phyloP scores from a whole-genome alignment of 371 early-diverging fungal species.

The Chytridium lagenaria region DNA sequence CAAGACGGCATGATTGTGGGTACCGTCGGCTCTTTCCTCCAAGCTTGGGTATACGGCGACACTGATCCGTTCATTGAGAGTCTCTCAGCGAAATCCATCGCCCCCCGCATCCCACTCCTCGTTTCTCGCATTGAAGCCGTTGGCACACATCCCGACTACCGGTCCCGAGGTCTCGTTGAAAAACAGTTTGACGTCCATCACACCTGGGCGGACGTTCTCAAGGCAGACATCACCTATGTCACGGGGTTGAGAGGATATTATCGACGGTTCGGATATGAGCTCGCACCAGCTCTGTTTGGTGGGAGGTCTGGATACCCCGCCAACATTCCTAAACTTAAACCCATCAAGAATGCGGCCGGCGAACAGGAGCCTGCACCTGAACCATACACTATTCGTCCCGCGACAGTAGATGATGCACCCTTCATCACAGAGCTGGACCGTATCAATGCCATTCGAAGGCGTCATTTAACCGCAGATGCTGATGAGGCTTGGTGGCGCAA shows the following conservation, averaged over 20 bases:
- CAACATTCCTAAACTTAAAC: neutral
- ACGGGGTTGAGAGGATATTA: constrained; percentile 24
- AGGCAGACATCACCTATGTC: neutral
- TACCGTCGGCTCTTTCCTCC: constrained; percentile 24
- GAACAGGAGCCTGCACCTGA: neutral
- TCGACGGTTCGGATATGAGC: constrained; percentile 34
- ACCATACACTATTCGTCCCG: neutral
- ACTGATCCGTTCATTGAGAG: neutral
- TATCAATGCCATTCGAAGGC: neutral
- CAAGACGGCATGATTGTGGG: constrained; percentile 21
- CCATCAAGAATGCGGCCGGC: no score
- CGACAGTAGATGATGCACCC: neutral
- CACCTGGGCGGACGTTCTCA: constrained; percentile 24
- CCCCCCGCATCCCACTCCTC: constrained; percentile 13
- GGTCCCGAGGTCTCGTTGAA: constrained; percentile 20
- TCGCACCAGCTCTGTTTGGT: neutral
- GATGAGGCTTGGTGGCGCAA: constrained; percentile 2
- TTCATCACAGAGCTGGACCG: neutral
- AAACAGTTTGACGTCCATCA: constrained; percentile 32
- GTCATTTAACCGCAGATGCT: neutral
- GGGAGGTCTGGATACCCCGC: constrained; percentile 11
- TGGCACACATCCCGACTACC: constrained; percentile 25
- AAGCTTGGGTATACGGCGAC: constrained; percentile 31
- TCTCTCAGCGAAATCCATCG: neutral
- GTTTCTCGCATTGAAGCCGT: constrained; percentile 31